A percentile compares a stretch with the other conserved stretches of the same genome.
These are phyloP conservation scores for Prunus campanulata DNA, from an alignment of 306 rosid genomes.

Conservation along the genomic window DNA sequence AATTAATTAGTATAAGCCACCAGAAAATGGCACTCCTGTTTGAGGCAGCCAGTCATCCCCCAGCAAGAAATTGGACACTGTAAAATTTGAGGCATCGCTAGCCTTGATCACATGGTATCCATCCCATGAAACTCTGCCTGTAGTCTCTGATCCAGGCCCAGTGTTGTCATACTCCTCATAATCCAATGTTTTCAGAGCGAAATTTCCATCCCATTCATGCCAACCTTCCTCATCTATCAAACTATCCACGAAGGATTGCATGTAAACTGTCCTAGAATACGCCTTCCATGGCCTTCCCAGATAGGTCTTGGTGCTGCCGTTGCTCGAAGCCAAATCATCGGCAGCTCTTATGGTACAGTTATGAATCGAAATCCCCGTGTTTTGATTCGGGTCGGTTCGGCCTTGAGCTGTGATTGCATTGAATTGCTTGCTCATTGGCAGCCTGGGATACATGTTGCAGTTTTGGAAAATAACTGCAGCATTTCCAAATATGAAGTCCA, in stretches of 20 bases:
- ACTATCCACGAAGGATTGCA: conserved; percentile 55
- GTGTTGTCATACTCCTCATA: conserved; percentile 59
- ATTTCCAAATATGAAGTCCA: conserved; percentile 81
- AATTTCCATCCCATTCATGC: conserved; percentile 61
- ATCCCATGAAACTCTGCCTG: conserved; percentile 41
- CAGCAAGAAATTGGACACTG: conserved; percentile 39
- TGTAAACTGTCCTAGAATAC: conserved; percentile 56
- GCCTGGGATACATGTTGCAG: conserved; percentile 65
- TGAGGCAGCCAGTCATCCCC: conserved; percentile 62
- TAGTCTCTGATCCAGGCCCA: conserved; percentile 52
- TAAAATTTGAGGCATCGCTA: conserved; percentile 46
- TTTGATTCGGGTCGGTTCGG: conserved; percentile 62
- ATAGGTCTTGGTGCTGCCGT: conserved; percentile 31
- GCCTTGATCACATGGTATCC: conserved; percentile 44
- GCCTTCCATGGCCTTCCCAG: conserved; percentile 77
- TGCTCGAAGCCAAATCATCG: conserved; percentile 41
- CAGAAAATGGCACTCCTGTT: conserved; percentile 52
- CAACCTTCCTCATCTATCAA: conserved; percentile 46
- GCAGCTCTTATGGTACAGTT: conserved; percentile 50
- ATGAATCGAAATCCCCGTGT: conserved; percentile 59
- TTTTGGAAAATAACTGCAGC: conserved; percentile 67
- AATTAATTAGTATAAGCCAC: conserved; percentile 15
- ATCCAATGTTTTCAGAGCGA: conserved; percentile 59
- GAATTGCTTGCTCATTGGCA: conserved; percentile 67
- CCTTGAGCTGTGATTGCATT: conserved; percentile 84